Base-by-base conservation (phyloP, 2,329 filamentous ascomycete species). In the Hypoxylon rubiginosum region DNA sequence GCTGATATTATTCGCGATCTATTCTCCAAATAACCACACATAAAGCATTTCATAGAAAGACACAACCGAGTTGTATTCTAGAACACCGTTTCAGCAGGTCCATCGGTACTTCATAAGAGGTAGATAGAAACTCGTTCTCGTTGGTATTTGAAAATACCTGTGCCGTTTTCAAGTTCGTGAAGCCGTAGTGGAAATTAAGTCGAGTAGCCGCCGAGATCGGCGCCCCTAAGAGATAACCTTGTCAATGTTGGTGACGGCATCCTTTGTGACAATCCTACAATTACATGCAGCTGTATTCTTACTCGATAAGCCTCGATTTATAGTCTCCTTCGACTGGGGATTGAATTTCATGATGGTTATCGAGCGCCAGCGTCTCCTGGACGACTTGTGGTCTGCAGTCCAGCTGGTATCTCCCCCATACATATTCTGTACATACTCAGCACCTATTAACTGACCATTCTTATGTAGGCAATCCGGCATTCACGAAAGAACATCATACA, bases 401-500 rank as follows among this genome's bases (percentile, higher is more conserved):
- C 67, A 58, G 45, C 46, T 67, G 26, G 67, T 69, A 68, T 45
- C 34, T 15, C 15, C 11, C 34, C 34, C 10, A 36, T 2, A 36
- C 34, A 10, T 36, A 3, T 34, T 34, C 32, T 34, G 4, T 13
- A 36, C 11, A 11, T 24, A n/a, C n/a, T n/a, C n/a, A 15, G 21
- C 15, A 48, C 10, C n/a, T 43, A 10, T 46, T 45, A 50, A 53
- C 24, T 51, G 13, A 59, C 28, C 36, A 17, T 28, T 17, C 11
- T 48, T 7, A 24, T 39, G 9, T 46, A 60, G 74, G 69, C 57
- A 21, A 45, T 71, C 58, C 53, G 68, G 62, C 51, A 71, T 58
- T 72, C 73, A 63, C 66, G 68, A 49, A 36, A 49, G 8, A 73
- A 62, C 67, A 71, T 75, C 50, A 46, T 76, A 46, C 64, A 62